Conservation (phyloP, 2,329 filamentous ascomycete species). For the Apiospora arundinis region DNA sequence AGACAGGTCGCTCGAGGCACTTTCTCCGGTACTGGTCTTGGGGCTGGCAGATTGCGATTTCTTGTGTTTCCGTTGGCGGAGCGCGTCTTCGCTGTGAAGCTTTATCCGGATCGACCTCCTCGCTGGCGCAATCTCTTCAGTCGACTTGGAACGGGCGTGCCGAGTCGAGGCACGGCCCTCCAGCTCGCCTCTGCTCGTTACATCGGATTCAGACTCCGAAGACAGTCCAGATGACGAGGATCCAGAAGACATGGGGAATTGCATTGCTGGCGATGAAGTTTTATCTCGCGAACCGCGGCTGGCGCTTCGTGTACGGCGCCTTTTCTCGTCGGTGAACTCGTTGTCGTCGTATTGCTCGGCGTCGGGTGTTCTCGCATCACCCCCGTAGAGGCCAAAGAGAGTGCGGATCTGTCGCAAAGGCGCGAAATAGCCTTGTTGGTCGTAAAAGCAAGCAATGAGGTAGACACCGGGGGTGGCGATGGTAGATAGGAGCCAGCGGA, state of each 20-base stretch:
- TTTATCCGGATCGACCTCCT: slow-evolving; percentile 90
- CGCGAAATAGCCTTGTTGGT: slow-evolving; percentile 79
- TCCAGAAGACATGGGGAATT: slow-evolving; percentile 46
- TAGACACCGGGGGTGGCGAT: slow-evolving; percentile 83
- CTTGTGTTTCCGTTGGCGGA: slow-evolving; percentile 74
- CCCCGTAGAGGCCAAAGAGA: slow-evolving; percentile 50
- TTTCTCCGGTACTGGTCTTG: slow-evolving; percentile 46
- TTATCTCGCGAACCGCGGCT: slow-evolving; percentile 27
- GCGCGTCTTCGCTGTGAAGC: slow-evolving; percentile 76
- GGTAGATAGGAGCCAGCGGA: slow-evolving; percentile 80
- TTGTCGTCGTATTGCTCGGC: slow-evolving; percentile 43
- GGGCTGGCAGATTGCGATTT: slow-evolving; percentile 61
- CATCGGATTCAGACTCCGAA: slow-evolving; percentile 75
- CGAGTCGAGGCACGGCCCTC: slow-evolving; percentile 43
- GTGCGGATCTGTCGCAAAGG: slow-evolving; percentile 75
- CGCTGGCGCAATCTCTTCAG: slow-evolving; percentile 70
- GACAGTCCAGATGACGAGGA: slow-evolving; percentile 70
- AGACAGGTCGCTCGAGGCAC: slow-evolving; percentile 61
- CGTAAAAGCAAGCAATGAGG: slow-evolving; percentile 81
- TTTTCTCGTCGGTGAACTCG: slow-evolving; percentile 41
- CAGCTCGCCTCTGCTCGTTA: slow-evolving; percentile 42
- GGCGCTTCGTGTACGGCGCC: slow-evolving; percentile 32
- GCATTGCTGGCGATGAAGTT: slow-evolving; percentile 34
- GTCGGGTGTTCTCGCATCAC: slow-evolving; percentile 46
- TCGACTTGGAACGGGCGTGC: slow-evolving; percentile 67